Evolutionary conservation across 495 filamentous ascomycete species (phyloP).

Genomic region (Sordaria brevicollis): DNA sequence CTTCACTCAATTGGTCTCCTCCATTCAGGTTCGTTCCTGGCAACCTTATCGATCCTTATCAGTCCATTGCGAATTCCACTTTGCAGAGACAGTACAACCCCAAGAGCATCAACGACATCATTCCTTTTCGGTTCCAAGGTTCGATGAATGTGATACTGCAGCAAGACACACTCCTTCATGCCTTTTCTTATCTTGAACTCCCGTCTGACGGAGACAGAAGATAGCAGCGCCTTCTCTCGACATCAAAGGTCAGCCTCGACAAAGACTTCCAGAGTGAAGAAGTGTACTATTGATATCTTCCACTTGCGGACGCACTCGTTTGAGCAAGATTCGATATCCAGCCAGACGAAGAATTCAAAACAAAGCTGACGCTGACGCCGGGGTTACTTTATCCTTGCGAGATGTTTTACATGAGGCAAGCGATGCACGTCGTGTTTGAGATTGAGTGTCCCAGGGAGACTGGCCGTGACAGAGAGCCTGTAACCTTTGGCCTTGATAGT

Average conservation of each 20-base stretch:
- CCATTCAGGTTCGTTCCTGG: neutral
- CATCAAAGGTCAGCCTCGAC: neutral
- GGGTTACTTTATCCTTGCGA: neutral
- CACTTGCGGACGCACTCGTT: neutral
- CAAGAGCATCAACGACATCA: no score
- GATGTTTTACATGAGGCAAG: constrained; percentile 1
- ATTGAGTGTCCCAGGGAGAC: constrained; percentile 5
- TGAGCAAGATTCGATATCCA: neutral
- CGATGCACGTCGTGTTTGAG: constrained; percentile 11
- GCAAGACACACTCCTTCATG: neutral
- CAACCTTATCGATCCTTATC: neutral
- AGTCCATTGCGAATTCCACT: no score
- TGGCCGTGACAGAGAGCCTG: constrained; percentile 4
- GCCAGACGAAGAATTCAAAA: neutral
- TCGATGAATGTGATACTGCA: neutral
- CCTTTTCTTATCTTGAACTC: neutral
- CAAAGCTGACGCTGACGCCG: neutral
- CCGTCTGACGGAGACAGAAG: neutral
- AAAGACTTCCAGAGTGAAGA: neutral
- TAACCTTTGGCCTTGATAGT: neutral
- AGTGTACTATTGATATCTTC: neutral
- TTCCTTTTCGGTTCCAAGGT: no score
- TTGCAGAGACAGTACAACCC: no score
- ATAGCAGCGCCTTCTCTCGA: neutral
- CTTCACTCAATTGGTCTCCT: no score